Evolutionary conservation across 106 monocot genomes (phyloP), one percentile per base, ranked within the genome.

Genomic region (Dioscorea dumetorum): DNA sequence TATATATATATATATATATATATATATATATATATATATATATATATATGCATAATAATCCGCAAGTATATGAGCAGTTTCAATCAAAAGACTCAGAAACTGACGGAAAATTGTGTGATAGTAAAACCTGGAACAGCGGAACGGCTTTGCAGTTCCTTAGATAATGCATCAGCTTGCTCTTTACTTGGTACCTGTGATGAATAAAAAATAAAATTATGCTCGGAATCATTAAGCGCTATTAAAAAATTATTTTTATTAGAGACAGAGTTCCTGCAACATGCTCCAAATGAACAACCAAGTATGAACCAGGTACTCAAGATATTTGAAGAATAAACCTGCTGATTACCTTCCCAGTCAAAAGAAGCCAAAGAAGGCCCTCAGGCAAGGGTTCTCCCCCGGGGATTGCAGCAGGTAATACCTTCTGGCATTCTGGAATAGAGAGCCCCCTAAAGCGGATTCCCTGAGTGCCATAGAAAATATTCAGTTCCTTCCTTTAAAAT

Each of bases 371-470:
- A 60, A 99, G 88, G 48, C 89, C 97, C 73, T 99, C 97, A 57
- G 97, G 89, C 72, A 99, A 73, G 54, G 97, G 97, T 60, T 99
- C 89, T 6, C 84, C 97, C 31, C 79, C 97, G 61, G 82, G 73
- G 19, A 22, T 41, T 50, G 92, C 97, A 74, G 84, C 76, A 56
- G 97, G 97, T 62, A 99, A 79, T 22, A 90, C 32, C 64, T 92
- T 92, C 73, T 99, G 97, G 64, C 97, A 99, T 71, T 99, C 97
- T 68, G 92, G 97, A 81, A 99, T 92, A 24, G 97, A 89, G 48
- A 92, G 82, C 15, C 97, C 92, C 67, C 97, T 89, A 71, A 99
- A 99, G 17, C 97, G 88, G 73, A 99, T 99, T 28, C 97, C 97
- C 97, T 99, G 75, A 68, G 67, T 35, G 74, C 4, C 1, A 50